phyloP scores from a whole-genome alignment of 768 basidiomycete genomes.

The Suillus clintonianus region DNA sequence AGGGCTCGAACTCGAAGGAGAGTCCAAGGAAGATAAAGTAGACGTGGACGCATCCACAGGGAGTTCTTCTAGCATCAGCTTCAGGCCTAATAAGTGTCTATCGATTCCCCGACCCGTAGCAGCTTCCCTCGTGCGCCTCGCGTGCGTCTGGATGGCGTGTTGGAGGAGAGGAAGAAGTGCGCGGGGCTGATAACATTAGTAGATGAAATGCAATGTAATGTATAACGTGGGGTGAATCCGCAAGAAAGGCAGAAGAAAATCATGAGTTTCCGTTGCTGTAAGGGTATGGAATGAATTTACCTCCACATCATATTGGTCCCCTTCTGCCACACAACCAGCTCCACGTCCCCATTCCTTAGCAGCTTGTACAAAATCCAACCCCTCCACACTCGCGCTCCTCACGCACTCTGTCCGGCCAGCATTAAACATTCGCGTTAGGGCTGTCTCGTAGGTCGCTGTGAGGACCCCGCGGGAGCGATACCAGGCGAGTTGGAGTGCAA shows the following conservation, averaged over 20 bases:
- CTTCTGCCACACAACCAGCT: neutral
- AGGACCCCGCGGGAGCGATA: constrained; percentile 74
- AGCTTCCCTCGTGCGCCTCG: constrained; percentile 70
- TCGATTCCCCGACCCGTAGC: constrained; percentile 85
- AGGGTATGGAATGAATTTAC: neutral
- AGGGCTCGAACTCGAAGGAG: neutral
- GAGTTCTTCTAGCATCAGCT: constrained; percentile 51
- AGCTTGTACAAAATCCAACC: constrained; percentile 20
- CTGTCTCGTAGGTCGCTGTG: constrained; percentile 93
- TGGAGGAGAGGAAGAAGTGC: constrained; percentile 51
- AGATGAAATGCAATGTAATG: neutral
- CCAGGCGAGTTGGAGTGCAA: constrained; percentile 91
- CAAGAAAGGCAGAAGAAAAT: constrained; percentile 26
- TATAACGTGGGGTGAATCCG: constrained; percentile 6
- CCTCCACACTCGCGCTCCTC: constrained; percentile 74
- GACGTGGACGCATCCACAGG: neutral
- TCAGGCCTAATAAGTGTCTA: constrained; percentile 86
- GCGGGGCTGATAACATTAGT: constrained; percentile 23
- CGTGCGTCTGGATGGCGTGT: constrained; percentile 72
- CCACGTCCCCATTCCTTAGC: constrained; percentile 14
- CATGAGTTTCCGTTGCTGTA: neutral
- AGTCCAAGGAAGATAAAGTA: neutral
- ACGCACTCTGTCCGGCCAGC: constrained; percentile 86
- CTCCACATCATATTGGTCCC: neutral
- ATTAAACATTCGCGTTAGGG: constrained; percentile 82